Evolutionary conservation across 2,329 filamentous ascomycete genomes (phyloP).

Genomic region (Coniochaeta prunicola): DNA sequence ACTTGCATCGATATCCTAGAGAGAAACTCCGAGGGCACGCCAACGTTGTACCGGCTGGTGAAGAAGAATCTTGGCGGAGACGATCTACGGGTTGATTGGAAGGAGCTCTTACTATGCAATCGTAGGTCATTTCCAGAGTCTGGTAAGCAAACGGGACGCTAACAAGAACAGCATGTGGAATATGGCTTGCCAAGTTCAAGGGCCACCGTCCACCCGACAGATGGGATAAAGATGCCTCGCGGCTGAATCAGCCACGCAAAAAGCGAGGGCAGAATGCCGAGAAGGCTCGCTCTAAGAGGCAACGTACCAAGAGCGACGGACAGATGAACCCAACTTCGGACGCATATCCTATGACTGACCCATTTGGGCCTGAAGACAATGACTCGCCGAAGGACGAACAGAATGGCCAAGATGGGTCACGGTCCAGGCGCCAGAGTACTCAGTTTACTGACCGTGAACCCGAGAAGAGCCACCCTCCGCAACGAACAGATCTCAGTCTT

Average conservation of each 20-base stretch:
- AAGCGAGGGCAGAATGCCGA: slow-evolving; percentile 33
- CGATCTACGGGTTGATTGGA: slow-evolving; percentile 61
- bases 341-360: slow-evolving; percentile 46
- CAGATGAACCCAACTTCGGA: slow-evolving; percentile 43
- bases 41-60: slow-evolving; percentile 64
- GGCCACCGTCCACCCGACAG: slow-evolving; percentile 73
- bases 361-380: slow-evolving; percentile 31
- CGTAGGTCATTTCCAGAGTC: slow-evolving; percentile 45
- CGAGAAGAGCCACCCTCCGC: slow-evolving; percentile 9
- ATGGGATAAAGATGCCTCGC: slow-evolving; percentile 63
- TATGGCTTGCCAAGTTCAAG: slow-evolving; percentile 89
- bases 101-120: slow-evolving; percentile 77
- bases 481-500: slow-evolving; percentile 26
- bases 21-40: slow-evolving; percentile 53
- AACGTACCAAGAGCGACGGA: slow-evolving; percentile 39
- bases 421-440: slow-evolving; percentile 8
- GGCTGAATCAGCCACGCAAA: slow-evolving; percentile 42
- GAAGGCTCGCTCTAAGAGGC: slow-evolving; percentile 37
- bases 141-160: slow-evolving; percentile 5
- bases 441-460: slow-evolving; percentile 8
- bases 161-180: slow-evolving; percentile 63
- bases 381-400: slow-evolving; percentile 6
- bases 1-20: slow-evolving; percentile 66
- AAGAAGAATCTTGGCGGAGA: slow-evolving; percentile 62
- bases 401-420: slow-evolving; percentile 11